Conservation (phyloP, 2,329 filamentous ascomycete genomes). For the Mollisia scopiformis region DNA sequence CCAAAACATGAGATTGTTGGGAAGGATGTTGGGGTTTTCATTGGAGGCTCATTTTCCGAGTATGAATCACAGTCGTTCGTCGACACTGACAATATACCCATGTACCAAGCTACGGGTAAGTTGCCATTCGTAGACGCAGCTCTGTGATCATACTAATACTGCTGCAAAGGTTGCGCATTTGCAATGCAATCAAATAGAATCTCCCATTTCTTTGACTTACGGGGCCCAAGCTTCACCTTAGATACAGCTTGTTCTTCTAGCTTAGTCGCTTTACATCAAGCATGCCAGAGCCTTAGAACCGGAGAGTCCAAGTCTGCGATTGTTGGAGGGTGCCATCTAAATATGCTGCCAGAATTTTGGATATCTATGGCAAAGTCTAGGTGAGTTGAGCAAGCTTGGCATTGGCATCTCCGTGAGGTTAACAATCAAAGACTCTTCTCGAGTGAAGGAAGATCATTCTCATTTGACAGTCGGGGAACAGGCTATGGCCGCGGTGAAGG, state of each 20-base stretch:
- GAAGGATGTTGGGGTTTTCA: conserved; percentile 47
- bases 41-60: conserved; percentile 47
- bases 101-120: conserved; percentile 54
- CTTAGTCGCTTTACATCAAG: conserved; percentile 57
- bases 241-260: conserved; percentile 60
- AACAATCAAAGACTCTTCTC: conserved; percentile 44
- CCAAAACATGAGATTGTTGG: conserved; percentile 26
- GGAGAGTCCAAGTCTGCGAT: conserved; percentile 47
- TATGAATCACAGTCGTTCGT: conserved; percentile 22
- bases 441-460: conserved; percentile 38
- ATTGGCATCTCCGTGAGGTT: conserved; percentile 40
- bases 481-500: conserved; percentile 70
- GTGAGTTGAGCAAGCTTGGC: conserved; percentile 16
- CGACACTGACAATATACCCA: conserved; percentile 52
- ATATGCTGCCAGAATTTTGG: conserved; percentile 38
- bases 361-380: conserved; percentile 33
- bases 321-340: conserved; percentile 44
- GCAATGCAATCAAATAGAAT: conserved; percentile 56
- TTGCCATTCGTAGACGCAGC: no score
- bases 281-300: conserved; percentile 51
- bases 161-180: conserved; percentile 20
- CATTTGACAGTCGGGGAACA: conserved; percentile 58
- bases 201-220: conserved; percentile 57
- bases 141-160: no score
- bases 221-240: conserved; percentile 56